Percentiles rank a stretch among this genome's conserved stretches.
phyloP scores from a whole-genome alignment of 176 grass and related monocot genomes.

The Elymus sibiricus region DNA sequence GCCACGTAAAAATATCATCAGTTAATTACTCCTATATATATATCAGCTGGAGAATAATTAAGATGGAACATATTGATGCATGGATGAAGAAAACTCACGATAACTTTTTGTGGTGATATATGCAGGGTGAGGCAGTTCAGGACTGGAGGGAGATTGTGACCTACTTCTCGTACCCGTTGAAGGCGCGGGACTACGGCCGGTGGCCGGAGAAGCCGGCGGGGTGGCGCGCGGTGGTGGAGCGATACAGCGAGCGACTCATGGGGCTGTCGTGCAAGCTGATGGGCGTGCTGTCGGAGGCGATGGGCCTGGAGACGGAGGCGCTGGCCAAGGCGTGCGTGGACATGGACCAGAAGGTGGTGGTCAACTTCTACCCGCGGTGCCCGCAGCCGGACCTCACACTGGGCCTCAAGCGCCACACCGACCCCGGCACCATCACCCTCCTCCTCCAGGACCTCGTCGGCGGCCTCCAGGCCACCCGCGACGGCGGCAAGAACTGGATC shows the following conservation, averaged over 20 bases:
- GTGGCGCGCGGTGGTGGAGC: constrained; percentile 63
- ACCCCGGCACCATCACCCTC: constrained; percentile 89
- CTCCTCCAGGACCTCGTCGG: constrained; percentile 93
- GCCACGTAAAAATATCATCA: not conserved
- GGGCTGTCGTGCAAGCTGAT: constrained; percentile 62
- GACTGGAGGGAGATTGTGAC: constrained; percentile 95
- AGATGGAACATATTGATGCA: not conserved
- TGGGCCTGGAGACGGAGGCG: constrained; percentile 64
- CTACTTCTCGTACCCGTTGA: constrained; percentile 88
- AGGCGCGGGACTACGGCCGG: constrained; percentile 61
- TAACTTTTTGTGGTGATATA: not conserved
- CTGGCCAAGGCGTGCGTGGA: constrained; percentile 70
- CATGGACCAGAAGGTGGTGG: constrained; percentile 94
- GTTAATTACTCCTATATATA: too few species aligned
- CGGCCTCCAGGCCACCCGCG: constrained; percentile 89
- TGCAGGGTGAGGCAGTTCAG: constrained; percentile 84
- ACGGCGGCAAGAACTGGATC: constrained; percentile 80
- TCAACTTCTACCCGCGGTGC: constrained; percentile 96
- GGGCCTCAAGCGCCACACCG: constrained; percentile 90
- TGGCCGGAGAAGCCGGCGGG: constrained; percentile 85
- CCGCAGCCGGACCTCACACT: constrained; percentile 93
- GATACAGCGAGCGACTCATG: constrained; percentile 81
- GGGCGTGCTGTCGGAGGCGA: constrained; percentile 78
- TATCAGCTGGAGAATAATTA: not conserved
- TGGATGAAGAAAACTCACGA: not conserved